A percentile compares a stretch with the other conserved stretches of the same genome.
Evolutionary conservation across 192 early-diverging fungal genomes (phyloP).

Genomic region (Diversispora epigaea): DNA sequence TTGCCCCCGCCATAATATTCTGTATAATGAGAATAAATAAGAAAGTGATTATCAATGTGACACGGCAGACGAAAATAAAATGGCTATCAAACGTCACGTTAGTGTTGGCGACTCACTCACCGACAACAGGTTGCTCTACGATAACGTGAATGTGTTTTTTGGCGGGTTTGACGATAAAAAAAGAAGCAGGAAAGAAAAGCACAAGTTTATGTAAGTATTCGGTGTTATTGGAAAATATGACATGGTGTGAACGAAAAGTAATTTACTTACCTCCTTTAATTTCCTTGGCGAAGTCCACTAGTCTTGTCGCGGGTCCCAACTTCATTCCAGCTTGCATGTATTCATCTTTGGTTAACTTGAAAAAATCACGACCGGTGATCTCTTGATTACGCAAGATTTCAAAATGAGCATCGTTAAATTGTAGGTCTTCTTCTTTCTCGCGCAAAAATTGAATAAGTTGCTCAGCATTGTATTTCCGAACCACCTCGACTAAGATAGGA

Average conservation of each 20-base stretch:
- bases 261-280: slow-evolving; percentile 8
- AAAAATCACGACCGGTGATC: background rate
- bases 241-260: background rate
- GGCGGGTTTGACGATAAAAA: too few species aligned
- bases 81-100: too few species aligned
- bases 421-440: background rate
- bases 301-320: background rate
- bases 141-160: background rate
- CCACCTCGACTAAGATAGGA: background rate
- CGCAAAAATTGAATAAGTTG: slow-evolving; percentile 20
- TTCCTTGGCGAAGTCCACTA: background rate
- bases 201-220: background rate
- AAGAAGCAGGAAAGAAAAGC: background rate
- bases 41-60: too few species aligned
- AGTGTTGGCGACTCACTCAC: too few species aligned
- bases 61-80: too few species aligned
- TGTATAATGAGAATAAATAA: too few species aligned
- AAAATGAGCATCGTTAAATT: slow-evolving; percentile 9
- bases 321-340: background rate
- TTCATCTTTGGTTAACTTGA: background rate
- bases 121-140: background rate
- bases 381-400: slow-evolving; percentile 2
- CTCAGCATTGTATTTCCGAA: slow-evolving; percentile 1
- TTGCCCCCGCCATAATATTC: too few species aligned
- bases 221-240: slow-evolving; percentile 11